Percentiles rank a stretch among this genome's conserved stretches.
These are phyloP conservation scores for Cyphellophora europaea DNA, from an alignment of 2,329 filamentous ascomycete species.

Conservation along the genomic window DNA sequence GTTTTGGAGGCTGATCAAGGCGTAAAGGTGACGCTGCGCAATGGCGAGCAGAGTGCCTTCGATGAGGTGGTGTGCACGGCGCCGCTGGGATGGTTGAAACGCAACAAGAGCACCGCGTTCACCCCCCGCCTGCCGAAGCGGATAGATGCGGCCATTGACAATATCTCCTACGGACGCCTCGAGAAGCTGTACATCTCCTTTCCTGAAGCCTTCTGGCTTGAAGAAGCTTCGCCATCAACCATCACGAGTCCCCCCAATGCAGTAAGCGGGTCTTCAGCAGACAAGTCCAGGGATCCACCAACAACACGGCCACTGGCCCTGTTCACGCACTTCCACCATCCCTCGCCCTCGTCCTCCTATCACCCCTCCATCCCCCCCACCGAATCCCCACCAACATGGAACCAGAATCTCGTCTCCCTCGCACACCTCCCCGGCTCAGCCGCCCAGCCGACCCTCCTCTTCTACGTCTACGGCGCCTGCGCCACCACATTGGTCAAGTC, in stretches of 20 bases:
- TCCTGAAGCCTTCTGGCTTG: conserved; percentile 64
- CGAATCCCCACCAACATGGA: conserved; percentile 42
- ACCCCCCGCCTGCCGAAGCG: conserved; percentile 32
- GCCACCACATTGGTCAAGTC: conserved; percentile 23
- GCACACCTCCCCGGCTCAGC: conserved; percentile 50
- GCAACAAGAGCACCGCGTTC: conserved; percentile 34
- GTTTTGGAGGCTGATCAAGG: conserved; percentile 15
- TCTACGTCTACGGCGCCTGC: conserved; percentile 49
- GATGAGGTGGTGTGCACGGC: conserved; percentile 45
- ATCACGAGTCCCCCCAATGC: conserved; percentile 9
- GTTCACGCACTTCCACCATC: conserved; percentile 4
- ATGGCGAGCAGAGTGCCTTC: conserved; percentile 29
- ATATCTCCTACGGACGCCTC: conserved; percentile 36
- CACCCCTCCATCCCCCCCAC: conserved; percentile 55
- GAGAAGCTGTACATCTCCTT: conserved; percentile 57
- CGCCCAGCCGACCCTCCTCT: conserved; percentile 73
- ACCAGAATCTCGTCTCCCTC: conserved; percentile 69
- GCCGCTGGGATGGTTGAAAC: conserved; percentile 45
- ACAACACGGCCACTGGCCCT: conserved; percentile 24
- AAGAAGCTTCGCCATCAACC: background rate
- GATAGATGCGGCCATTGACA: conserved; percentile 35
- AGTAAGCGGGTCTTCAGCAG: too few relatives aligned
- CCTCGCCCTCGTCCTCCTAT: conserved; percentile 64
- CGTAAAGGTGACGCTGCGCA: conserved; percentile 34
- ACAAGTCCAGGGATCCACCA: too few relatives aligned